Conservation (phyloP, 1,139 yeast species). For the Blastobotrys arbuscula region DNA sequence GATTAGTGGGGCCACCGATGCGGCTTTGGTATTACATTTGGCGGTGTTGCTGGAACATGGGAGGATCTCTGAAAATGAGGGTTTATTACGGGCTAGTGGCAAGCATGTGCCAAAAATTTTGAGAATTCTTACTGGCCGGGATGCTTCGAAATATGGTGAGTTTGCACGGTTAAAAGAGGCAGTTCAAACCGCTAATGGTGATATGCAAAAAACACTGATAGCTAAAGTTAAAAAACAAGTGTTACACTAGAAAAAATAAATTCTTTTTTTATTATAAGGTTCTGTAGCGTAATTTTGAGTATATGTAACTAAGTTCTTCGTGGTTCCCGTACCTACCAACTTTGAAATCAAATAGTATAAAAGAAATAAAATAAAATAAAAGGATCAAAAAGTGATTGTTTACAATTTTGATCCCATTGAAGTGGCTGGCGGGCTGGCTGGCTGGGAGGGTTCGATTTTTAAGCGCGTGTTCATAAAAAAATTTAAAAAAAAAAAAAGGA, state of each 20-base stretch:
- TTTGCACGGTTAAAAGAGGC: slow-evolving; percentile 19
- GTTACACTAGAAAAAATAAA: background rate
- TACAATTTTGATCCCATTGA: no score
- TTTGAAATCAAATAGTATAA: no score
- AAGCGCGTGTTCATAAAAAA: no score
- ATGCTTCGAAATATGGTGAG: slow-evolving; percentile 1
- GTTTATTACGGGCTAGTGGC: slow-evolving; percentile 29
- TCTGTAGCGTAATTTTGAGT: no score
- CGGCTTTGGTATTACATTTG: slow-evolving; percentile 28
- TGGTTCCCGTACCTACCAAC: no score
- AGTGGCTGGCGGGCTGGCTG: no score
- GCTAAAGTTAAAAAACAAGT: slow-evolving; percentile 2
- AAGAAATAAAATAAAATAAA: no score
- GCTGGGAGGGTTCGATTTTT: no score
- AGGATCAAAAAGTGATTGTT: no score
- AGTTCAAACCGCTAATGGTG: slow-evolving; percentile 9
- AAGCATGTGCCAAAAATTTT: slow-evolving; percentile 31
- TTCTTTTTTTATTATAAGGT: background rate
- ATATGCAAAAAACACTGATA: slow-evolving; percentile 2
- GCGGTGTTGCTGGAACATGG: slow-evolving; percentile 26
- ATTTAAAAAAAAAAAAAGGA: no score
- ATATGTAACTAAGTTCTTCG: no score
- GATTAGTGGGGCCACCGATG: slow-evolving; percentile 12
- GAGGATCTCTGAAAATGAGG: slow-evolving; percentile 14
- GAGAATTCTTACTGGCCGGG: slow-evolving; percentile 16